Conservation (phyloP, 495 filamentous ascomycete genomes). For the Tuber melanosporum region DNA sequence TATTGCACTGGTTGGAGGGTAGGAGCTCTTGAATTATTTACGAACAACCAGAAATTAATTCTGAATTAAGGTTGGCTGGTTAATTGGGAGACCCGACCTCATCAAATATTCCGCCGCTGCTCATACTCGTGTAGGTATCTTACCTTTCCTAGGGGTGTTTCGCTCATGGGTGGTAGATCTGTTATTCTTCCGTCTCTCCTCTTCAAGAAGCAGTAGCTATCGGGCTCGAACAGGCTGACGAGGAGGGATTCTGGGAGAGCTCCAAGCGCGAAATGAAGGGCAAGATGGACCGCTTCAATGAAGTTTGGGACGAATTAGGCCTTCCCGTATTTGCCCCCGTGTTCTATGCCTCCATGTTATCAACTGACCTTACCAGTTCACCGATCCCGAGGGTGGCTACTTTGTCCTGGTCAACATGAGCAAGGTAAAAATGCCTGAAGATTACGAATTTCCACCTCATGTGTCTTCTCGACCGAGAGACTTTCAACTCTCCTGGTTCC, state of each 20-base stretch:
- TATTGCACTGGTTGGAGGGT: constrained; percentile 97
- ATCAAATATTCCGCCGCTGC: constrained; percentile 89
- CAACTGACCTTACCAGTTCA: constrained; percentile 52
- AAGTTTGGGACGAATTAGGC: constrained; percentile 79
- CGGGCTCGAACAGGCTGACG: constrained; percentile 84
- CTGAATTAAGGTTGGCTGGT: constrained; percentile 50
- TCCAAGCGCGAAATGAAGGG: constrained; percentile 74
- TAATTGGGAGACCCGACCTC: constrained; percentile 80
- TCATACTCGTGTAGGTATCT: constrained; percentile 58
- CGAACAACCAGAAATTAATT: neutral
- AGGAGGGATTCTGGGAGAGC: constrained; percentile 80
- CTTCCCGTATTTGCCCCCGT: constrained; percentile 50
- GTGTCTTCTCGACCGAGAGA: constrained; percentile 79
- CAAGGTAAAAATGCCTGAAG: constrained; percentile 70
- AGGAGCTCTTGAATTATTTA: constrained; percentile 44
- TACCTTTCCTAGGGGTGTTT: neutral
- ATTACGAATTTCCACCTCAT: constrained; percentile 81
- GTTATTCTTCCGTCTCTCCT: constrained; percentile 87
- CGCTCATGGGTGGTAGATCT: constrained; percentile 51
- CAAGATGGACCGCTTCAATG: constrained; percentile 84
- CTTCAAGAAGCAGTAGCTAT: constrained; percentile 95
- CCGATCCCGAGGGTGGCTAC: constrained; percentile 89
- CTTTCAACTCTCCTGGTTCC: constrained; percentile 90
- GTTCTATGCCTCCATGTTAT: neutral
- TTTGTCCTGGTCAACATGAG: constrained; percentile 89